Percentiles rank a stretch among this genome's conserved stretches.
These are phyloP conservation scores for Furcasterigmium sp. DNA, from an alignment of 2,329 filamentous ascomycete genomes.

Conservation along the genomic window DNA sequence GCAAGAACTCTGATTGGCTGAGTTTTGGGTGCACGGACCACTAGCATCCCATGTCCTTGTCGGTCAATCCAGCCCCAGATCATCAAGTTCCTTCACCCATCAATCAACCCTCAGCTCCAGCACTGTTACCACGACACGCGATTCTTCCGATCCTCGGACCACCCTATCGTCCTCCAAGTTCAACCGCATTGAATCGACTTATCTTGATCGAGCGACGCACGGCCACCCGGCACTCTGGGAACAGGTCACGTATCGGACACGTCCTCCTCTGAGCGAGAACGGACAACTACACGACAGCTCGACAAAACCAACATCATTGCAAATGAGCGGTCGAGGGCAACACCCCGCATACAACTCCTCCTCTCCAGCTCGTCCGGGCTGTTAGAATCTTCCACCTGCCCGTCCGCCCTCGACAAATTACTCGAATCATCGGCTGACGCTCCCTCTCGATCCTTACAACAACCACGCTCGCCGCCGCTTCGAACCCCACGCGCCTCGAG, in stretches of 20 bases:
- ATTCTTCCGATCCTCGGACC: not conserved
- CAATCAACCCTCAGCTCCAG: not conserved
- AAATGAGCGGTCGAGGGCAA: conserved; percentile 11
- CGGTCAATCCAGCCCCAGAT: conserved; percentile 1
- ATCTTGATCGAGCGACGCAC: too few relatives aligned
- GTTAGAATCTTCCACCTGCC: too few relatives aligned
- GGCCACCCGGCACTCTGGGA: too few relatives aligned
- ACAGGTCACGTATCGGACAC: too few relatives aligned
- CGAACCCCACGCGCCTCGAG: not conserved
- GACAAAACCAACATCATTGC: not conserved
- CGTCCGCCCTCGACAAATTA: too few relatives aligned
- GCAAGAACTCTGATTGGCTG: not conserved
- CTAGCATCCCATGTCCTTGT: not conserved
- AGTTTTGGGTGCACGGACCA: not conserved
- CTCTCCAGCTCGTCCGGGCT: too few relatives aligned
- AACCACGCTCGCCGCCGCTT: conserved; percentile 2
- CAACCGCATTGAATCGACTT: too few relatives aligned
- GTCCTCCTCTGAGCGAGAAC: too few relatives aligned
- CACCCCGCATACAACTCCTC: not conserved
- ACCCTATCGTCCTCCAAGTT: too few relatives aligned
- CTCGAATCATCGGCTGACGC: not conserved
- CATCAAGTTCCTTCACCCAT: conserved; percentile 3
- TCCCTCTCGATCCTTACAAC: conserved; percentile 1
- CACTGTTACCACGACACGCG: not conserved
- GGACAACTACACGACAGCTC: too few relatives aligned